A percentile compares a stretch with the other conserved stretches of the same genome.
phyloP scores from a whole-genome alignment of 2,329 filamentous ascomycete genomes.

The Emmonsiellopsis sp. region DNA sequence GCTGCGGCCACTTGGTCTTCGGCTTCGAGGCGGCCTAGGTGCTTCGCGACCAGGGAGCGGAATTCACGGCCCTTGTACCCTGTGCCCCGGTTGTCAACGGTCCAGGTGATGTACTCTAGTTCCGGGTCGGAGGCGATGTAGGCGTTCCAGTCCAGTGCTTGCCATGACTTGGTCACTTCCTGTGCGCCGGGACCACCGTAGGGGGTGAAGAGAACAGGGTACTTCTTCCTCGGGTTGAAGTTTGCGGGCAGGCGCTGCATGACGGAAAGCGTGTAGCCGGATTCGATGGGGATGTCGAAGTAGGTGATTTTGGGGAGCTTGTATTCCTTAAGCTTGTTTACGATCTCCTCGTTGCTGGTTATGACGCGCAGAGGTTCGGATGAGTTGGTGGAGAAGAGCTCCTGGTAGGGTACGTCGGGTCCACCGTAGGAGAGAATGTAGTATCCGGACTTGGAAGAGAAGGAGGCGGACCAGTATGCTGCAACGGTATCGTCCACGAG shows the following conservation, averaged over 20 bases:
- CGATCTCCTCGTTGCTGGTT: constrained; percentile 51
- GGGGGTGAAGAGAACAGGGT: constrained; percentile 58
- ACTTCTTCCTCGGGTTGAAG: constrained; percentile 54
- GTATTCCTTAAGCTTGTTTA: constrained; percentile 49
- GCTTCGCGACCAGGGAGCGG: constrained; percentile 48
- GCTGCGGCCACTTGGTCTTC: constrained; percentile 61
- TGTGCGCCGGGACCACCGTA: constrained; percentile 61
- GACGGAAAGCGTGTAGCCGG: constrained; percentile 54
- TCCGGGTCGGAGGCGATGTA: constrained; percentile 61
- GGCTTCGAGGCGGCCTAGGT: constrained; percentile 55
- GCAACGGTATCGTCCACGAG: constrained; percentile 53
- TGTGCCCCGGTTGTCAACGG: constrained; percentile 60
- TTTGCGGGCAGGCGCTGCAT: constrained; percentile 57
- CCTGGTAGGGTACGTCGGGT: constrained; percentile 60
- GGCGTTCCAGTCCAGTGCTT: constrained; percentile 47
- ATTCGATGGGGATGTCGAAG: constrained; percentile 53
- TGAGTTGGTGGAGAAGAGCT: constrained; percentile 51
- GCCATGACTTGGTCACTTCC: constrained; percentile 50
- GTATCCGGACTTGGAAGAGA: constrained; percentile 54
- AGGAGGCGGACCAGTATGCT: constrained; percentile 56
- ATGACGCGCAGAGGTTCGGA: constrained; percentile 49
- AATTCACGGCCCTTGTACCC: constrained; percentile 56
- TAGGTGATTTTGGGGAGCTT: constrained; percentile 57
- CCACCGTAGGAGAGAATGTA: constrained; percentile 58
- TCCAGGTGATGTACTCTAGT: constrained; percentile 58